Base-by-base conservation (phyloP, 768 basidiomycete genomes). In the Sarcomyxa edulis region DNA sequence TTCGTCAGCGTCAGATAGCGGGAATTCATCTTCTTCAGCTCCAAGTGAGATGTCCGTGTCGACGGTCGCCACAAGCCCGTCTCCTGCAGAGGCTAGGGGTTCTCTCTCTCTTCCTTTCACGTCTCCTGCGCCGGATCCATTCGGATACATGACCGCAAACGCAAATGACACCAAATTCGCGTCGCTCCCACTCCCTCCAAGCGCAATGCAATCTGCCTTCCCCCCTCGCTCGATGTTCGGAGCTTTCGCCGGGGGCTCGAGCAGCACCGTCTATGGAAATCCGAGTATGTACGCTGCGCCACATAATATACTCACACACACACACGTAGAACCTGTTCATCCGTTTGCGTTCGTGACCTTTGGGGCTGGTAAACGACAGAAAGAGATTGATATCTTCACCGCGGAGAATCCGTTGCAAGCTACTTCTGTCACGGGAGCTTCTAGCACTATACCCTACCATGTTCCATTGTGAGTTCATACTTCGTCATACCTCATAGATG, bases 331-430 rank as follows among this genome's bases (percentile, higher is more conserved):
- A 35, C 77, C 86, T 20, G 66, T 82, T 23, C 68, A 89, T 53
- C 60, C 79, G 2, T 76, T 84, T 38, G 85, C 84, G 24, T 92
- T 78, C 54, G 81, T 93, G 7, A 86, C 90, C 1, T 89, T 94
- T 48, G 90, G 90, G 15, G 81, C 91, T 5, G 92, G 92, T 2
- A 80, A 80, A 66, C 67, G 76, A 20, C 89, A 93, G 58, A 91
- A 90, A 54, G 80, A 90, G 44, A 69, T 95, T 29, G 92, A 95
- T 51, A 69, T 70, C 10, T 87, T 70, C 54, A 87, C 83, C 0
- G 79, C 87, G 0, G 68, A 69, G 29, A 65, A 86, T 49, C 81
- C 77, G 23, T 59, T 91, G 31, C 75, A 76, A 48, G 84, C 71
- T 0, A 68, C 59, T 25, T 78, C 78, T 27, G 48, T 74, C 18